Conservation (phyloP, 2,329 filamentous ascomycete genomes). For the Colletotrichum somersetense region DNA sequence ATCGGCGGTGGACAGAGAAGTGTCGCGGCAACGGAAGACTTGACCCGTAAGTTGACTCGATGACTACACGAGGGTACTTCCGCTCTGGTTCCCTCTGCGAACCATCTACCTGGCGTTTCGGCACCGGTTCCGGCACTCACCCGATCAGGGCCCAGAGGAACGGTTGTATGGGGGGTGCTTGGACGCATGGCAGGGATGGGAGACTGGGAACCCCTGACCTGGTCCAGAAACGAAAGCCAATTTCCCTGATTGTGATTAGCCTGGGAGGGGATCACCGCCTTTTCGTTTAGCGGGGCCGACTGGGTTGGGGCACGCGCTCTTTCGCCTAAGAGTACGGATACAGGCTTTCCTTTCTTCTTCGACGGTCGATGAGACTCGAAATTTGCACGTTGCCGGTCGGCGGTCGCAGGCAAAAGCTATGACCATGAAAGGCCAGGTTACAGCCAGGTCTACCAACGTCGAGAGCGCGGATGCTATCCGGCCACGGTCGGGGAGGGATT, state of each 20-base stretch:
- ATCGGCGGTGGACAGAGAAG: background rate
- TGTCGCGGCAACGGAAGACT: background rate
- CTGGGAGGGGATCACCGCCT: conserved; percentile 40
- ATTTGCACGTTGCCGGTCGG: conserved; percentile 18
- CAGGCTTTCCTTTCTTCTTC: conserved; percentile 31
- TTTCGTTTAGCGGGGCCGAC: conserved; percentile 41
- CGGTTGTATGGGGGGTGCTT: conserved; percentile 42
- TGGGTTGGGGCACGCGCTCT: conserved; percentile 15
- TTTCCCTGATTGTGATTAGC: conserved; percentile 42
- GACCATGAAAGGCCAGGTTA: conserved; percentile 24
- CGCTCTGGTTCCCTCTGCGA: conserved; percentile 17
- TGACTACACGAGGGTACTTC: conserved; percentile 31
- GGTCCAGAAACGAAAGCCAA: conserved; percentile 40
- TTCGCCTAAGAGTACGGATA: background rate
- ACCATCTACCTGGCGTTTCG: conserved; percentile 40
- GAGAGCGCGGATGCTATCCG: conserved; percentile 37
- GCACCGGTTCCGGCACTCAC: conserved; percentile 43
- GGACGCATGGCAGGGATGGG: conserved; percentile 31
- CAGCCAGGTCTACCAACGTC: conserved; percentile 14
- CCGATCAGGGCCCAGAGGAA: conserved; percentile 41
- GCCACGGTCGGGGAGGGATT: conserved; percentile 6
- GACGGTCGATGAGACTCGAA: conserved; percentile 26
- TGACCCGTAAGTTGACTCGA: background rate
- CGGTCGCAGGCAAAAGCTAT: conserved; percentile 20
- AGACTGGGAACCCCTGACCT: conserved; percentile 38